Evolutionary conservation across 352 stramenopile species (phyloP), one percentile per base, ranked within the genome.

Genomic region (Phytophthora lateralis): DNA sequence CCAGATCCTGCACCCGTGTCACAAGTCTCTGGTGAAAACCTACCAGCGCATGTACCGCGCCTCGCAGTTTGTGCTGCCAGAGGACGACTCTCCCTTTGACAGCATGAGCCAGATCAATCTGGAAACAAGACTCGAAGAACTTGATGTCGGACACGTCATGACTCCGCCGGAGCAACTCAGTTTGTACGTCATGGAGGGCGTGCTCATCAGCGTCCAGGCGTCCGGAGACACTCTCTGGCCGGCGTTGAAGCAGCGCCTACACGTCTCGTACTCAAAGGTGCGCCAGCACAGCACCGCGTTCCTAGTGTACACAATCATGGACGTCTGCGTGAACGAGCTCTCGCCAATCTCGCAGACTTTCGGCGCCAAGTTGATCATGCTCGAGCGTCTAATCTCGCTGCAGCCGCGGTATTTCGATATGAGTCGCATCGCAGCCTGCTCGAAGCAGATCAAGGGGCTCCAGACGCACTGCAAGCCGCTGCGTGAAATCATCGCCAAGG

Each of bases 261-360:
- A 88, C 45, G 84, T 79, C 24, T 91, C 82, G 6, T 93, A 93
- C 65, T 91, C 82, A 7, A 89, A 90, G 41, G 71, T 93, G 27
- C 82, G 85, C 10, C 86, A 94, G 57, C 79, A 91, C 34, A 84
- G 82, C 27, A 67, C 87, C 0, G 59, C 60, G 4, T 93, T 94
- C 52, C 68, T 91, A 6, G 73, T 85, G 18, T 87, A 93, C 50
- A 78, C 83, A 11, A 88, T 94, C 53, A 61, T 96, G 4, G 80
- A 96, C 61, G 79, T 73, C 0, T 85, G 84, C 20, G 85, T 92
- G 29, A 82, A 93, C 51, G 81, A 91, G 17, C 66, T 93, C 14
- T 80, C 75, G 17, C 85, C 82, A 10, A 85, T 95, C 24, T 85
- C 75, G 3, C 71, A 90, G 41, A 79, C 83, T 3, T 72, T 91